phyloP scores from a whole-genome alignment of 2,329 filamentous ascomycete genomes.

The Dactylellina parvicollis region DNA sequence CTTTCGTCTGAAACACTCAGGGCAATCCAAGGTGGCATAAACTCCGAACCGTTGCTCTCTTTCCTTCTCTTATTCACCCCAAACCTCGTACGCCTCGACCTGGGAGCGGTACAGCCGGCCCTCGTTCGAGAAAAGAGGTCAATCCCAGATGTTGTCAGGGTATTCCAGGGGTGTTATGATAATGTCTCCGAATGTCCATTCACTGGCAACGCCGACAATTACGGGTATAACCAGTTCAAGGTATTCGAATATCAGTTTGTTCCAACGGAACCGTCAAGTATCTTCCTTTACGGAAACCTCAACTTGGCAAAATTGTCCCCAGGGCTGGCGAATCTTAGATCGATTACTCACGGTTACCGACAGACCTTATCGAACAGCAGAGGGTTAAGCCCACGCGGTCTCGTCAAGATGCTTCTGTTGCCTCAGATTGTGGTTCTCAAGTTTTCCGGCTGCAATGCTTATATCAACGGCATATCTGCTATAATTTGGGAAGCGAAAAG shows the following conservation, averaged over 20 bases:
- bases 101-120: neutral
- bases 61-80: slow-evolving; percentile 18
- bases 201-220: too few relatives aligned
- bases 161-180: neutral
- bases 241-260: too few relatives aligned
- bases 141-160: too few relatives aligned
- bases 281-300: neutral
- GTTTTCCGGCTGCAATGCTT: neutral
- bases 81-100: slow-evolving; percentile 4
- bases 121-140: neutral
- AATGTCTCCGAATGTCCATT: too few relatives aligned
- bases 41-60: slow-evolving; percentile 4
- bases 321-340: neutral
- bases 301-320: neutral
- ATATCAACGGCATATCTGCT: too few relatives aligned
- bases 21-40: slow-evolving; percentile 11
- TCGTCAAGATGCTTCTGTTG: neutral
- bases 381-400: neutral
- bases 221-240: too few relatives aligned
- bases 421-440: neutral
- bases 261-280: too few relatives aligned
- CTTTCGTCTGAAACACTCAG: neutral
- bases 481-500: too few relatives aligned
- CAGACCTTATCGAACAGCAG: neutral
- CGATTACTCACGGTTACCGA: neutral